Base-by-base conservation (phyloP, 2,329 filamentous ascomycete species). In the Monilinia vaccinii-corymbosi region DNA sequence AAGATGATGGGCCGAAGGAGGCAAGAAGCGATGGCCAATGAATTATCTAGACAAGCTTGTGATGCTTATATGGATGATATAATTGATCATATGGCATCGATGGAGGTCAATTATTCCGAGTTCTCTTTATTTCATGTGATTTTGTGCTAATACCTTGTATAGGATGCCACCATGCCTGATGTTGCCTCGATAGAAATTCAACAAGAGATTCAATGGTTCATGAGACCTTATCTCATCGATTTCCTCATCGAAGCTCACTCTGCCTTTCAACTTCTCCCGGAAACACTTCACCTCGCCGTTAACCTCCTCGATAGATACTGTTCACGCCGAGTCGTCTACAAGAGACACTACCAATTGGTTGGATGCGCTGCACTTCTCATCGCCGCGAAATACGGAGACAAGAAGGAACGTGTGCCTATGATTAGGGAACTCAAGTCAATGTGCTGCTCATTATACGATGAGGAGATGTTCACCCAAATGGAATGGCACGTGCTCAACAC, bases 391-490 rank as follows among this genome's bases (percentile, higher is more conserved):
- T 99, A 97, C 73, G 93, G 93, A 61, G 94, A 99, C 77, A 93
- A 94, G 80, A 99, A 99, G 79, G 94, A 99, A 72, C 86, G 92
- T 56, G 94, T 99, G n/a, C 94, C 94, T 5, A 94, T 95, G 66
- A 95, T 99, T 73, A 86, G 91, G 73, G 94, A 99, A 74, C 81
- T 99, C 66, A 96, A 96, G 81, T 95, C 93, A 67, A 97, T 99
- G 94, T 99, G 94, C 82, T 97, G 94, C 77, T 92, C 89, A 42
- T 82, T 97, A 44, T 99, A 99, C 76, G 94, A 99, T 70, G 91
- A 96, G 53, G 93, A 96, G 77, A 99, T 99, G 94, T 99, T 99
- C 77, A 93, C 92, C 13, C 94, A 99, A 76, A 99, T 99, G 94
- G 94, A 99, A 78, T 97, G 95, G 92, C 94, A 99, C 74, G 93